Evolutionary conservation across 2,329 filamentous ascomycete genomes (phyloP), one percentile per base, ranked within the genome.

Genomic region (Exserohilum turcica): DNA sequence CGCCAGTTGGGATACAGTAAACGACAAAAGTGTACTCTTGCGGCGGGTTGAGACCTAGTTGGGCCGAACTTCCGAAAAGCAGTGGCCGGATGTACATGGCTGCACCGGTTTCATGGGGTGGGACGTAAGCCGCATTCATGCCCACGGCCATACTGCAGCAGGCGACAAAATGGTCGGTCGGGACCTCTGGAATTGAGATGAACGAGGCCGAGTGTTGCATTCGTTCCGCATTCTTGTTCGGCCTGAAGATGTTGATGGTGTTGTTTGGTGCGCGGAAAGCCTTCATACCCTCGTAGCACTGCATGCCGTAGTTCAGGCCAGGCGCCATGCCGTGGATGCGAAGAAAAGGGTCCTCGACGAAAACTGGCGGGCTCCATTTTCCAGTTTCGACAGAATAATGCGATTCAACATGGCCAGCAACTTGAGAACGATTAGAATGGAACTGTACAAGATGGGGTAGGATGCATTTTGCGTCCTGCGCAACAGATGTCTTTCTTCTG

Each of bases 201-300:
- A 89, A 92, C 45, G 85, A 85, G 38, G 91, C 91, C 12, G 90
- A 94, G 79, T 92, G 86, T 72, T 91, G 89, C 81, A 97, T 85
- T 54, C 93, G 90, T 36, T 79, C 76, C 32, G 92, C 94, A 74
- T 97, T 97, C 71, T 88, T 86, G 68, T 87, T 83, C 0, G 93
- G 90, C 4, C 93, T 89, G 85, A 97, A 97, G 74, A 97, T 85
- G 72, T 86, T 85, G 78, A 97, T 92, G 54, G 78, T 77, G 74
- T 89, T 85, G 52, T 83, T 79, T 15, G 91, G 89, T 2, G 82
- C 80, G 59, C 93, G 91, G 83, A 97, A 97, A 49, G 93, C 92
- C 77, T 97, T 97, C 74, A 97, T 86, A n/a, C 94, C 94, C 75
- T 99, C 94, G 80, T 96, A 99, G 67, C 91, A 93, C 79, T 97